Evolutionary conservation across 192 early-diverging fungal genomes (phyloP).

Genomic region (Coemansia erecta): DNA sequence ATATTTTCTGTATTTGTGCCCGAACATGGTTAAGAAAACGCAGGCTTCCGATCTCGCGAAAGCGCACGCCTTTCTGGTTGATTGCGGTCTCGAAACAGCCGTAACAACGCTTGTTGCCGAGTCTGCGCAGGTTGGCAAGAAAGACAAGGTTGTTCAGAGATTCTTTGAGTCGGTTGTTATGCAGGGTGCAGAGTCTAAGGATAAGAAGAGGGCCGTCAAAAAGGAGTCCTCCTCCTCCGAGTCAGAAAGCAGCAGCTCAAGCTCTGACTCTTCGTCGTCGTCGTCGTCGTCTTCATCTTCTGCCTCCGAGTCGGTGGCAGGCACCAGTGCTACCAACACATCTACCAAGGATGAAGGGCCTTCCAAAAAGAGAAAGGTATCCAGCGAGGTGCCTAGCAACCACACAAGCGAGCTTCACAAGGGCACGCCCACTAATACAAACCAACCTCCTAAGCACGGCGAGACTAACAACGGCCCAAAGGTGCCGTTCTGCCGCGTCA

Average conservation of each 20-base stretch:
- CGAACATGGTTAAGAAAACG: conserved; percentile 6
- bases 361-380: conserved; percentile 51
- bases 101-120: conserved; percentile 32
- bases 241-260: conserved; percentile 36
- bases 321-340: not conserved
- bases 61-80: conserved; percentile 28
- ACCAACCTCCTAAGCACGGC: conserved; percentile 15
- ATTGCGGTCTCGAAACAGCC: conserved; percentile 33
- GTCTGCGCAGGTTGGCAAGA: conserved; percentile 31
- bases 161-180: conserved; percentile 26
- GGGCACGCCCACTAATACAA: not conserved
- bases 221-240: conserved; percentile 20
- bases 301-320: conserved; percentile 5
- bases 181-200: not conserved
- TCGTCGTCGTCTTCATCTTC: conserved; percentile 26
- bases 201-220: not conserved
- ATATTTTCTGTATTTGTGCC: not conserved
- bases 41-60: conserved; percentile 21
- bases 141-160: conserved; percentile 20
- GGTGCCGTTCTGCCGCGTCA: conserved; percentile 82
- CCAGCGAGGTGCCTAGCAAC: conserved; percentile 18
- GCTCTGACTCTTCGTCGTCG: conserved; percentile 15
- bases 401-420: not conserved
- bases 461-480: conserved; percentile 29
- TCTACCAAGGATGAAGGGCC: conserved; percentile 2